Evolutionary conservation across 768 basidiomycete genomes (phyloP).

Genomic region (Mycena albidolilacea): DNA sequence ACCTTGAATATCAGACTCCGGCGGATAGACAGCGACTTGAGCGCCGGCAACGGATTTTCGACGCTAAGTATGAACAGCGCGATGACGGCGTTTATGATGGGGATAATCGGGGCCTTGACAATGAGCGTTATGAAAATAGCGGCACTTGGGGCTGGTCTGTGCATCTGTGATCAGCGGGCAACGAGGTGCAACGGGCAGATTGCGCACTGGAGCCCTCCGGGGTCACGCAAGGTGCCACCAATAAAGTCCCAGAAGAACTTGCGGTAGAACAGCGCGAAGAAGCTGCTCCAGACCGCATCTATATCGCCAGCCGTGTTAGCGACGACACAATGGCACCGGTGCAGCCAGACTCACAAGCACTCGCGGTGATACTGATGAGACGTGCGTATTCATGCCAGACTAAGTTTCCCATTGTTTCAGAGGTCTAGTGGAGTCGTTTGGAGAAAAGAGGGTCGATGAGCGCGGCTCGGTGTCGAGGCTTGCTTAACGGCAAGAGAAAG

Average conservation of each 20-base stretch:
- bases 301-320: conserved; percentile 29
- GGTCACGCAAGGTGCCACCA: conserved; percentile 82
- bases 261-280: conserved; percentile 87
- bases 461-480: conserved; percentile 42
- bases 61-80: conserved; percentile 73
- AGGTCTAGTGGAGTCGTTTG: conserved; percentile 32
- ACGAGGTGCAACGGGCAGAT: neutral
- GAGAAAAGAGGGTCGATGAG: conserved; percentile 40
- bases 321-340: conserved; percentile 1
- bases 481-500: conserved; percentile 36
- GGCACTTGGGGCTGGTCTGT: conserved; percentile 72
- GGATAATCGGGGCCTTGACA: conserved; percentile 84
- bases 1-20: conserved; percentile 77
- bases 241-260: conserved; percentile 98
- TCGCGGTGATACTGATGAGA: conserved; percentile 76
- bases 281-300: conserved; percentile 88
- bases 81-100: conserved; percentile 74
- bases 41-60: conserved; percentile 77
- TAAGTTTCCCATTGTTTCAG: conserved; percentile 78
- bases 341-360: conserved; percentile 71
- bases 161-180: conserved; percentile 10
- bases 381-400: conserved; percentile 88
- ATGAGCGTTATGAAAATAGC: conserved; percentile 80
- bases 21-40: conserved; percentile 71
- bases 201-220: conserved; percentile 85